Base-by-base conservation (phyloP, 2,329 filamentous ascomycete genomes). In the Clarireedia paspali region DNA sequence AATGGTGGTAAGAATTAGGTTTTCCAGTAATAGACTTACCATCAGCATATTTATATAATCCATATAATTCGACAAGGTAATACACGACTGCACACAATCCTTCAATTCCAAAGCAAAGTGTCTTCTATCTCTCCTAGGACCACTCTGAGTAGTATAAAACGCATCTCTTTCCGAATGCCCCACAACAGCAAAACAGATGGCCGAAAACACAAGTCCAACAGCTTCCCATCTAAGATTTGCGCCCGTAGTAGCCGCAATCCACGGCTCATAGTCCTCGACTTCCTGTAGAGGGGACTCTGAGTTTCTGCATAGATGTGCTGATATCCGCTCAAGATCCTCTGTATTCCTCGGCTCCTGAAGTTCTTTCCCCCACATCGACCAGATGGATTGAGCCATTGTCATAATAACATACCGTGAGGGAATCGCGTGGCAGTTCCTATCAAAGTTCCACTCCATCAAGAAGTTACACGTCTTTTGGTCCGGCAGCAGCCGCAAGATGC, bases 1-100 rank as follows among this genome's bases (percentile, higher is more conserved):
- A 0, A 74, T 62, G 0, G 73, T 74, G 27, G 73, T 69, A 1
- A 72, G 59, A 2, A 71, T 68, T 4, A 63, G 53, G 6, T 70
- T 66, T n/a, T 71, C 68, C n/a, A 65, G 61, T 12, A 68, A 64
- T 0, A 76, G 64, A 24, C 69, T 68, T 2, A 75, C 65, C 59
- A 76, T 64, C 1, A 73, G 57, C 4, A 70, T 68, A n/a, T 75
- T 76, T 0, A 69, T 67, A 52, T 64, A 30, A 61, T 70, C 60
- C 65, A 67, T 56, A 62, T 60, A 71, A 52, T 61, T 72, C 53
- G 34, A 68, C 38, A 74, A 47, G 1, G 68, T 68, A n/a, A 73
- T 64, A 34, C 71, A 74, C 34, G 70, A 63, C 47, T 67, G 63
- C 1, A 69, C 59, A 46, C 68, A 68, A 38, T 67, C 64, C 58